These are phyloP conservation scores for Psilocybe tampanensis DNA, from an alignment of 768 basidiomycete genomes.

Conservation along the genomic window DNA sequence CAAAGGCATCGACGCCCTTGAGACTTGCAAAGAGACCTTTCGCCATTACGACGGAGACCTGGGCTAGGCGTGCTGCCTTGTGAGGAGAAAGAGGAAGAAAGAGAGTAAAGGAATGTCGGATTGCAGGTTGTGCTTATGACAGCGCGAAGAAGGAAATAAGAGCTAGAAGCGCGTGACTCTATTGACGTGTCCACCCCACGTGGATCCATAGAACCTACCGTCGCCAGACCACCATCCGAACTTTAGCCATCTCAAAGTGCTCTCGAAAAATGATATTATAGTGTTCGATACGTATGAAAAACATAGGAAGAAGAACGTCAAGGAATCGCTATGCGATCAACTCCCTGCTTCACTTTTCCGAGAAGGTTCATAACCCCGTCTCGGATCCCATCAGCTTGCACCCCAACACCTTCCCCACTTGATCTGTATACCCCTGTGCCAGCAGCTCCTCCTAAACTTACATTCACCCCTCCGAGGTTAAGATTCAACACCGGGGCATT, in stretches of 20 bases:
- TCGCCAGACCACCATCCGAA: conserved; percentile 20
- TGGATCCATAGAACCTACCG: conserved; percentile 12
- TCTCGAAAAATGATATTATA: conserved; percentile 15
- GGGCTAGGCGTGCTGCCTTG: conserved; percentile 36
- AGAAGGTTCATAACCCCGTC: conserved; percentile 88
- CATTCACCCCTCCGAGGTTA: conserved; percentile 90
- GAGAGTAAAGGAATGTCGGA: conserved; percentile 22
- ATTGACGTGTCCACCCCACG: conserved; percentile 42
- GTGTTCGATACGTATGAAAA: conserved; percentile 6
- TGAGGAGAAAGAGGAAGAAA: conserved; percentile 25
- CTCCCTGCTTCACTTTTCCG: conserved; percentile 88
- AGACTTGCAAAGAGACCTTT: conserved; percentile 77
- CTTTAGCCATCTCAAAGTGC: conserved; percentile 25
- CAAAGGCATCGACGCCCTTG: conserved; percentile 97
- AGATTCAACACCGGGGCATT: conserved; percentile 84
- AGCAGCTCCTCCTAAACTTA: conserved; percentile 87
- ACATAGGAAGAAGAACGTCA: conserved; percentile 25
- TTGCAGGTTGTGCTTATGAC: conserved; percentile 21
- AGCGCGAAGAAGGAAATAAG: conserved; percentile 15
- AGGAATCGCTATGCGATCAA: conserved; percentile 60
- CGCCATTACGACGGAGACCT: conserved; percentile 58
- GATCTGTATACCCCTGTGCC: conserved; percentile 87
- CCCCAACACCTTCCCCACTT: conserved; percentile 67
- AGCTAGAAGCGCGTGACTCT: conserved; percentile 30
- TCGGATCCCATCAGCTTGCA: conserved; percentile 86